These are phyloP conservation scores for Septoria petroselini DNA, from an alignment of 2,329 filamentous ascomycete species.

Conservation along the genomic window DNA sequence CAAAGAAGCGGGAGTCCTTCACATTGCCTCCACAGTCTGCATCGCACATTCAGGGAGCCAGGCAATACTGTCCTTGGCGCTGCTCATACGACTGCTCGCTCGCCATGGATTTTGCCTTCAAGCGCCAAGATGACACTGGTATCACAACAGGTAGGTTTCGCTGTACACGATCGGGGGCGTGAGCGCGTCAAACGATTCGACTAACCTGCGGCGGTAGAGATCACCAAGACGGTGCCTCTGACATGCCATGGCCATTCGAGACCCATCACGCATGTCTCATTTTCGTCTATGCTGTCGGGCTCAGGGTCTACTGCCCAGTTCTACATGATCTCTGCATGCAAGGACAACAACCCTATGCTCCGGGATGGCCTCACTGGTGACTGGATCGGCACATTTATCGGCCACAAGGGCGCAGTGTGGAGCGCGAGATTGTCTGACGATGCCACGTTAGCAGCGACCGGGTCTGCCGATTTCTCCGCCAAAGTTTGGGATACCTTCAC, in stretches of 20 bases:
- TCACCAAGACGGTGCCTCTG: conserved; percentile 70
- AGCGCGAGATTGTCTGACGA: conserved; percentile 88
- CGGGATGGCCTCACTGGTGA: conserved; percentile 93
- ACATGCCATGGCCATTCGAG: conserved; percentile 94
- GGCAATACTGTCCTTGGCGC: background rate
- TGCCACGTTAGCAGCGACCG: conserved; percentile 83
- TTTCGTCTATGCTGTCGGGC: conserved; percentile 67
- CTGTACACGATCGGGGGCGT: background rate
- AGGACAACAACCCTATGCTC: conserved; percentile 98
- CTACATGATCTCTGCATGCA: conserved; percentile 77
- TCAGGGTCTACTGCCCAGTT: conserved; percentile 49
- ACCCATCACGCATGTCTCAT: conserved; percentile 85
- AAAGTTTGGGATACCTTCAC: conserved; percentile 98
- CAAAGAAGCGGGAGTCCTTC: background rate
- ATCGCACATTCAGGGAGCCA: background rate
- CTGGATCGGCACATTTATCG: conserved; percentile 97
- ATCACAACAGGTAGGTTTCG: conserved; percentile 30
- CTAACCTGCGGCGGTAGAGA: conserved; percentile 26
- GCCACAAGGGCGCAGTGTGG: conserved; percentile 98
- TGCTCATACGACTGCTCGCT: background rate
- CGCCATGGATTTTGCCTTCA: conserved; percentile 38
- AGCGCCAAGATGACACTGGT: conserved; percentile 35
- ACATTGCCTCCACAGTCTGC: background rate
- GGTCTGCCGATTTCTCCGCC: conserved; percentile 84
- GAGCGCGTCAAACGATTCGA: background rate